Conservation (phyloP, 1,284 basidiomycete species). For the Phylloboletellus chloephorus region DNA sequence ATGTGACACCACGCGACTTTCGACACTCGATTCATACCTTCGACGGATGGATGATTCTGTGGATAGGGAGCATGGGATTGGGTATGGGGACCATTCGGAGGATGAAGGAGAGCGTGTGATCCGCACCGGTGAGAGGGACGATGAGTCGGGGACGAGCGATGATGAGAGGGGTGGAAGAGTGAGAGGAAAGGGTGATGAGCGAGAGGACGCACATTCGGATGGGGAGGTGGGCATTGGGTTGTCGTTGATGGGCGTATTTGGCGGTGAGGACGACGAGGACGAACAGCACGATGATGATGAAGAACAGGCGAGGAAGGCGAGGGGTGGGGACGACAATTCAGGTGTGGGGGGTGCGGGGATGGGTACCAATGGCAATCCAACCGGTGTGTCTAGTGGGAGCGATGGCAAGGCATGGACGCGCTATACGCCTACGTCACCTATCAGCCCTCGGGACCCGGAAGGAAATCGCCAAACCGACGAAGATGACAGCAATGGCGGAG, state of each 20-base stretch:
- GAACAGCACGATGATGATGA: constrained; percentile 20
- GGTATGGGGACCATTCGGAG: constrained; percentile 2
- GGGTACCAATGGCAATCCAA: constrained; percentile 4
- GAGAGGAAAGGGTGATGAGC: neutral
- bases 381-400: constrained; percentile 2
- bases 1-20: constrained; percentile 20
- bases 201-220: constrained; percentile 39
- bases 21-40: constrained; percentile 26
- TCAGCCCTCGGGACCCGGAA: constrained; percentile 8
- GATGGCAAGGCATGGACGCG: constrained; percentile 24
- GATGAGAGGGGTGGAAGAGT: neutral
- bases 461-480: constrained; percentile 4
- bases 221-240: constrained; percentile 65
- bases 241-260: constrained; percentile 54
- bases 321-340: constrained; percentile 9
- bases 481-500: constrained; percentile 9
- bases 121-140: neutral
- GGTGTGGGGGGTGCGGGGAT: neutral
- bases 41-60: constrained; percentile 15
- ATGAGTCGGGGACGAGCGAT: neutral
- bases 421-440: constrained; percentile 26
- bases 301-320: constrained; percentile 30
- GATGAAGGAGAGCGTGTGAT: constrained; percentile 5
- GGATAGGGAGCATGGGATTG: constrained; percentile 12
- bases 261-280: constrained; percentile 24